Percentiles rank a stretch among this genome's conserved stretches.
Conservation (phyloP, 805 yeast genomes). For the Nakazawaea wyomingensis region DNA sequence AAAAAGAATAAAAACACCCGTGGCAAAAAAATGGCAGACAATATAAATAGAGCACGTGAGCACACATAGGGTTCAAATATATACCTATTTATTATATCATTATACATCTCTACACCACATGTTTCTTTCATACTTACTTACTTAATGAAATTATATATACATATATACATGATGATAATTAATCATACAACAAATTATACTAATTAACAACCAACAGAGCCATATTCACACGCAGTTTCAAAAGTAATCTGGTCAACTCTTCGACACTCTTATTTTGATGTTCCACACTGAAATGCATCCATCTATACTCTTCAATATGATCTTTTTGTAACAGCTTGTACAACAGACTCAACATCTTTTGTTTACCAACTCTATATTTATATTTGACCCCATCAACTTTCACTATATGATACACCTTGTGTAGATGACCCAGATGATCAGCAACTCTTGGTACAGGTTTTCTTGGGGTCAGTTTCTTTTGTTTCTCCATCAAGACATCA, state of each 20-base stretch:
- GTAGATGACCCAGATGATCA: slow-evolving; percentile 23
- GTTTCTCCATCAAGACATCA: slow-evolving; percentile 44
- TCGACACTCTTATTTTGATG: slow-evolving; percentile 40
- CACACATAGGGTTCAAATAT: not conserved
- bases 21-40: no score
- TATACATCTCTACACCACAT: not conserved
- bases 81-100: not conserved
- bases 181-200: no score
- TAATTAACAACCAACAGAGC: slow-evolving; percentile 11
- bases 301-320: slow-evolving; percentile 37
- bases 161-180: slow-evolving; percentile 1
- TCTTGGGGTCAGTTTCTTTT: slow-evolving; percentile 37
- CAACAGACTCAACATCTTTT: slow-evolving; percentile 51
- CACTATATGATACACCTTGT: slow-evolving; percentile 47
- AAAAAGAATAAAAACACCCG: no score
- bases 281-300: slow-evolving; percentile 40
- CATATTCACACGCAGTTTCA: slow-evolving; percentile 36
- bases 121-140: not conserved
- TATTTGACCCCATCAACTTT: slow-evolving; percentile 34
- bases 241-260: slow-evolving; percentile 47
- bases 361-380: slow-evolving; percentile 57
- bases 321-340: slow-evolving; percentile 43
- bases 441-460: slow-evolving; percentile 29
- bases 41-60: not conserved
- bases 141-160: no score